phyloP scores from a whole-genome alignment of 768 basidiomycete genomes.

The Suillus brevipes region DNA sequence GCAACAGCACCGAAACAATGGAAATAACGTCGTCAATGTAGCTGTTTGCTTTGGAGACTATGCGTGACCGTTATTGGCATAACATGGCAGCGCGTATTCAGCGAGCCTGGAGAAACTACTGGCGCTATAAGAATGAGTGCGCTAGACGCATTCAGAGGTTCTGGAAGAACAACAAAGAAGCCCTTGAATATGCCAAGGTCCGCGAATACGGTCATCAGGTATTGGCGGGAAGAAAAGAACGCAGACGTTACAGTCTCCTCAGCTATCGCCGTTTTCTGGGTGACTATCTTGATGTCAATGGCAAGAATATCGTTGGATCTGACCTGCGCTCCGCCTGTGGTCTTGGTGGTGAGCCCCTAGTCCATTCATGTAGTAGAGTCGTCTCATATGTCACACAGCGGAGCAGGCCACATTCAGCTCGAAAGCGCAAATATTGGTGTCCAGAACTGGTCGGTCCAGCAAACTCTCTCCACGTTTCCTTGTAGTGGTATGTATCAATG shows the following conservation, averaged over 20 bases:
- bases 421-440: slow-evolving; percentile 77
- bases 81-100: slow-evolving; percentile 99
- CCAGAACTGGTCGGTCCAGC: slow-evolving; percentile 83
- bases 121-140: slow-evolving; percentile 94
- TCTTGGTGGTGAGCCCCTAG: slow-evolving; percentile 59
- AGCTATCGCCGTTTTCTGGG: slow-evolving; percentile 95
- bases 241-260: slow-evolving; percentile 88
- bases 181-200: slow-evolving; percentile 82
- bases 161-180: slow-evolving; percentile 98
- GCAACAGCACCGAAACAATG: not conserved
- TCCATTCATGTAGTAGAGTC: not conserved
- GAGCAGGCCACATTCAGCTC: slow-evolving; percentile 87
- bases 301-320: slow-evolving; percentile 73
- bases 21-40: slow-evolving; percentile 31
- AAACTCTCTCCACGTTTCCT: slow-evolving; percentile 90
- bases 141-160: slow-evolving; percentile 94
- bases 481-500: slow-evolving; percentile 64
- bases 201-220: slow-evolving; percentile 96
- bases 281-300: slow-evolving; percentile 92
- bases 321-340: slow-evolving; percentile 72
- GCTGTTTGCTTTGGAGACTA: slow-evolving; percentile 97
- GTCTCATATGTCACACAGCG: slow-evolving; percentile 36
- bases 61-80: slow-evolving; percentile 99
- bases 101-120: slow-evolving; percentile 92
- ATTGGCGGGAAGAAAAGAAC: slow-evolving; percentile 88